phyloP scores from a whole-genome alignment of 805 yeast species.

The Wickerhamia fluorescens region DNA sequence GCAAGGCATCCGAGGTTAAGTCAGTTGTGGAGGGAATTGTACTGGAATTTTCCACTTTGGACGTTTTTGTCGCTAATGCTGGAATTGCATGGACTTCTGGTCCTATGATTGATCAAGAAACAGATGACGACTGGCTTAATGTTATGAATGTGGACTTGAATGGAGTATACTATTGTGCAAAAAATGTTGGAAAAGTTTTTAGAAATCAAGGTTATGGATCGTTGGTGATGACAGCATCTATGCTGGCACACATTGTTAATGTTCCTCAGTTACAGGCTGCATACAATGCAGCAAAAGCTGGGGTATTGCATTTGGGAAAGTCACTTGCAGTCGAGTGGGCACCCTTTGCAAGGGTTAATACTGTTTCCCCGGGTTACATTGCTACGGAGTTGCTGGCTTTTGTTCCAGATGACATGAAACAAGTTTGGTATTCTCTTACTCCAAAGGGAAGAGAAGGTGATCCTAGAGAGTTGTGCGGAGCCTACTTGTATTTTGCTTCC shows the following conservation, averaged over 20 bases:
- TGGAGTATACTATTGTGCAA: constrained; percentile 76
- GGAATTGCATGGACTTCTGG: constrained; percentile 45
- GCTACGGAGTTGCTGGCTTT: constrained; percentile 54
- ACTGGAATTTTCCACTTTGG: constrained; percentile 28
- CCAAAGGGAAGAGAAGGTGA: constrained; percentile 74
- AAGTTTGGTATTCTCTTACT: constrained; percentile 36
- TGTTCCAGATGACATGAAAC: constrained; percentile 27
- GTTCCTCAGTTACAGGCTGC: constrained; percentile 83
- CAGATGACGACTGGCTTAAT: constrained; percentile 60
- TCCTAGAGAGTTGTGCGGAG: constrained; percentile 72
- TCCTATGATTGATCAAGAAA: constrained; percentile 31
- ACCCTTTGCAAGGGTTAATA: constrained; percentile 73
- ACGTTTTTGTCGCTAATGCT: constrained; percentile 41
- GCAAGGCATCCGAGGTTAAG: constrained; percentile 31
- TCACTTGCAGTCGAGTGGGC: constrained; percentile 87
- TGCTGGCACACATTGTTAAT: constrained; percentile 84
- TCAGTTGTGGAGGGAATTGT: constrained; percentile 24
- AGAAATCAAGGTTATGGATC: constrained; percentile 71
- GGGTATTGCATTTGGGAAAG: constrained; percentile 63
- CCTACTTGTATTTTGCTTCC: constrained; percentile 71
- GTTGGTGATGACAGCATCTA: constrained; percentile 77
- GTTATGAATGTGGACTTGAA: constrained; percentile 71
- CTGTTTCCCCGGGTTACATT: constrained; percentile 83
- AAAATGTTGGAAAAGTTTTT: constrained; percentile 66
- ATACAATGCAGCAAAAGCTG: constrained; percentile 85